These are phyloP conservation scores for Citrus cavaleriei DNA, from an alignment of 345 rosid genomes.

Conservation along the genomic window DNA sequence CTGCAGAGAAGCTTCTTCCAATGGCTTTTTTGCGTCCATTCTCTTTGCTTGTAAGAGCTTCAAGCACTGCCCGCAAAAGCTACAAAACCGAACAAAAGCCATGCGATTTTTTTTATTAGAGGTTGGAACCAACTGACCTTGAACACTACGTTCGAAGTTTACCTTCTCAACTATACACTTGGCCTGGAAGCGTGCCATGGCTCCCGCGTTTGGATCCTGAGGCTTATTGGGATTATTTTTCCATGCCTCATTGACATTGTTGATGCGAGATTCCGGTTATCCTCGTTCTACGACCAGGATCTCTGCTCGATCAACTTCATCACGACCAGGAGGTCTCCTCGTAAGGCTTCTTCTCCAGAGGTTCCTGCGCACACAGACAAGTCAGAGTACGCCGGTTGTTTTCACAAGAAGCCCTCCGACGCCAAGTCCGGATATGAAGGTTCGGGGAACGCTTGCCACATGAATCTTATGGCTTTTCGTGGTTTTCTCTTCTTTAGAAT, in stretches of 20 bases:
- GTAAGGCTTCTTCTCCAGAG: too few relatives aligned
- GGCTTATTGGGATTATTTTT: slow-evolving; percentile 32
- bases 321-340: too few relatives aligned
- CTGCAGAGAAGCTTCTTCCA: slow-evolving; percentile 21
- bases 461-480: too few relatives aligned
- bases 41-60: background rate
- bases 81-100: background rate
- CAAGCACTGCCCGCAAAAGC: background rate
- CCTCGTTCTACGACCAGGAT: too few relatives aligned
- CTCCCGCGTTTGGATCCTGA: slow-evolving; percentile 32
- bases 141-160: background rate
- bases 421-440: too few relatives aligned
- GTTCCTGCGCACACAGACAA: too few relatives aligned
- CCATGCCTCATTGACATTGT: slow-evolving; percentile 47
- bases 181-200: slow-evolving; percentile 37
- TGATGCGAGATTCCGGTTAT: too few relatives aligned
- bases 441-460: too few relatives aligned
- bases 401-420: too few relatives aligned
- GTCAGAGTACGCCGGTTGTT: too few relatives aligned
- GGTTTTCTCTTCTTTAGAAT: too few relatives aligned
- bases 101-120: background rate
- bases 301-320: too few relatives aligned
- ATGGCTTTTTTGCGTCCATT: slow-evolving; percentile 11
- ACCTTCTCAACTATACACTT: slow-evolving; percentile 33
- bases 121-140: background rate